These are phyloP conservation scores for Tetrapyrgos nigripes DNA, from an alignment of 1,284 basidiomycete species.

Conservation along the genomic window DNA sequence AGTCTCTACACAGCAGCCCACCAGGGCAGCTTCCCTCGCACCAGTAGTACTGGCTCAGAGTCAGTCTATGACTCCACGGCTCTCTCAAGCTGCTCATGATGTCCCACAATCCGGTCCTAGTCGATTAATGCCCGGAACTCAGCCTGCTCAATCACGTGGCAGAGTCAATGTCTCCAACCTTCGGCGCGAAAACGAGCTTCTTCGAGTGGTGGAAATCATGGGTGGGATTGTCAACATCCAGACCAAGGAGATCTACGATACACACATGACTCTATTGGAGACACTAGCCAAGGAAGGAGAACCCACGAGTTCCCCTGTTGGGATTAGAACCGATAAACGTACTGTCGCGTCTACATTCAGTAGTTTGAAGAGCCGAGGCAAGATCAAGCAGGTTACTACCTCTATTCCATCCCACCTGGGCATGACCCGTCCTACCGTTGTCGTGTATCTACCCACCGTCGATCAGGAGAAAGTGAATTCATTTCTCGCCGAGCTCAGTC, in stretches of 20 bases:
- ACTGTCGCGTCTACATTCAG: slow-evolving; percentile 67
- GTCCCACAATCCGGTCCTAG: background rate
- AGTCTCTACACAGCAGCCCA: too few species aligned
- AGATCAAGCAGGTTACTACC: slow-evolving; percentile 71
- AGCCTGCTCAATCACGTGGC: slow-evolving; percentile 31
- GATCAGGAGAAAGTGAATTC: slow-evolving; percentile 54
- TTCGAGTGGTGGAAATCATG: slow-evolving; percentile 63
- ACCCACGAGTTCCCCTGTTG: slow-evolving; percentile 68
- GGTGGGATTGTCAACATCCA: slow-evolving; percentile 72
- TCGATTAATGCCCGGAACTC: background rate
- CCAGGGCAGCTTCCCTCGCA: background rate
- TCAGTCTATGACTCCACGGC: too few species aligned
- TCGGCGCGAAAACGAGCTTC: slow-evolving; percentile 78
- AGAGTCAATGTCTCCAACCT: slow-evolving; percentile 74
- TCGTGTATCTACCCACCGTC: slow-evolving; percentile 66
- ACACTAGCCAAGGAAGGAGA: slow-evolving; percentile 62
- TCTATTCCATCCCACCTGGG: slow-evolving; percentile 60
- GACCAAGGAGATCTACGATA: slow-evolving; percentile 71
- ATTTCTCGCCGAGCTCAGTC: slow-evolving; percentile 60
- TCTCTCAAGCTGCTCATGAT: too few species aligned
- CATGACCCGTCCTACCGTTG: slow-evolving; percentile 55
- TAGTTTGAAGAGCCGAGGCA: slow-evolving; percentile 64
- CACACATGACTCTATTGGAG: slow-evolving; percentile 65
- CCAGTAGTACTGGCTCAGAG: too few species aligned
- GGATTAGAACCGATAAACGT: slow-evolving; percentile 74